A percentile compares a stretch with the other conserved stretches of the same genome.
These are phyloP conservation scores for Mortierella sp. DNA, from an alignment of 371 early-diverging fungal genomes.

Conservation along the genomic window DNA sequence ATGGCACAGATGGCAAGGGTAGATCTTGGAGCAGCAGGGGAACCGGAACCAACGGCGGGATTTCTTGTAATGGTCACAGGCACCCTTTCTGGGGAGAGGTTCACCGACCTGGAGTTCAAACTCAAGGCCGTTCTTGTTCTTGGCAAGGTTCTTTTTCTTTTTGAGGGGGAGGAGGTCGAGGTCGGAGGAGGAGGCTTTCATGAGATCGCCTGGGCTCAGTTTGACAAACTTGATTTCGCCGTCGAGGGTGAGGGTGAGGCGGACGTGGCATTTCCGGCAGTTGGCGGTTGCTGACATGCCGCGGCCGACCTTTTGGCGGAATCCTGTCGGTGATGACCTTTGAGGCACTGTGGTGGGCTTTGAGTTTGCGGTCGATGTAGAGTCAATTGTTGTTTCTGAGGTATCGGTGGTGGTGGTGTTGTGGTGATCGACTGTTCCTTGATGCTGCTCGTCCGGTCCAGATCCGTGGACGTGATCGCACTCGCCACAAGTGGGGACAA, in stretches of 20 bases:
- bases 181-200: conserved; percentile 23
- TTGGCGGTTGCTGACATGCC: conserved; percentile 50
- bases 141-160: conserved; percentile 16
- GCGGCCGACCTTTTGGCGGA: conserved; percentile 36
- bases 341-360: conserved; percentile 22
- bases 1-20: conserved; percentile 97
- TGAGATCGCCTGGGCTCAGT: conserved; percentile 56
- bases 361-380: background rate
- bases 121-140: conserved; percentile 30
- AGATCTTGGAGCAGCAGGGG: conserved; percentile 91
- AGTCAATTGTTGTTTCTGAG: background rate
- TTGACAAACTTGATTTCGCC: conserved; percentile 67
- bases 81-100: conserved; percentile 86
- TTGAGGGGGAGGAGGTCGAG: conserved; percentile 44
- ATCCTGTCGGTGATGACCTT: conserved; percentile 23
- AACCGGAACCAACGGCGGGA: conserved; percentile 98
- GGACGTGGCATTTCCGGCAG: conserved; percentile 68
- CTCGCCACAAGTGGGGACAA: conserved; percentile 74
- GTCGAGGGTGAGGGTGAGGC: conserved; percentile 42
- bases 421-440: background rate
- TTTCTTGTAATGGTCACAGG: conserved; percentile 94
- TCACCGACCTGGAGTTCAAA: conserved; percentile 56
- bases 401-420: background rate
- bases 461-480: conserved; percentile 55
- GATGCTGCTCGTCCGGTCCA: background rate